A percentile compares a stretch with the other conserved stretches of the same genome.
Evolutionary conservation across 345 rosid genomes (phyloP).

Genomic region (Brassica juncea): DNA sequence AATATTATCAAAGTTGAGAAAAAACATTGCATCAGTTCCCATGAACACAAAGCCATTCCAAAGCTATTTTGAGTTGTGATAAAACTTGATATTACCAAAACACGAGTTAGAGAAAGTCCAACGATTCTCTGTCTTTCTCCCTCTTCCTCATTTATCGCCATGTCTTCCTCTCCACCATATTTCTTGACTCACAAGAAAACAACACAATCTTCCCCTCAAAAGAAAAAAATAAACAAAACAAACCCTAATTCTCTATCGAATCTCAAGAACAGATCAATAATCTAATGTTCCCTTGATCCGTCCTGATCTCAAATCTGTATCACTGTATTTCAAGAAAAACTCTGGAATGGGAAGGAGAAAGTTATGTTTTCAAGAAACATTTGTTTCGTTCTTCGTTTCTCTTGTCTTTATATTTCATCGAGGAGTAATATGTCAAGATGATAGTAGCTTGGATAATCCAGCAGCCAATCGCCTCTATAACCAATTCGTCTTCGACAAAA

Average conservation of each 20-base stretch:
- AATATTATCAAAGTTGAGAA: not conserved
- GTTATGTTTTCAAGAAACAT: constrained; percentile 20
- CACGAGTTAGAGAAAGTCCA: constrained; percentile 21
- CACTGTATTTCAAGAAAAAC: constrained; percentile 12
- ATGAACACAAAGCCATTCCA: not conserved
- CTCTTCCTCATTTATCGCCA: constrained; percentile 46
- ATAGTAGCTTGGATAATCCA: constrained; percentile 27
- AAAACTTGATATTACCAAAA: not conserved
- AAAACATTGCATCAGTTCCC: not conserved
- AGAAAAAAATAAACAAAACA: constrained; percentile 2
- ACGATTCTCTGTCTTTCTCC: constrained; percentile 22
- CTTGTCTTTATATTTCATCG: not conserved
- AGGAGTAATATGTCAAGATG: constrained; percentile 15
- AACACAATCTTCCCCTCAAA: constrained; percentile 18
- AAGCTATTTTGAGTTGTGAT: not conserved
- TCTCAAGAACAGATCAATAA: not conserved
- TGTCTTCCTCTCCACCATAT: constrained; percentile 63
- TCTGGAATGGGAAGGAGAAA: constrained; percentile 29
- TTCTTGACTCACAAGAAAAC: constrained; percentile 48
- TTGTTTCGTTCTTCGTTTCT: constrained; percentile 5
- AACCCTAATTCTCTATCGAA: constrained; percentile 26
- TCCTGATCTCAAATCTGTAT: constrained; percentile 13
- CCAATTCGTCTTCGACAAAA: constrained; percentile 45
- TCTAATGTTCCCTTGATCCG: constrained; percentile 30
- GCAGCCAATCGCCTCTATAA: constrained; percentile 50